A percentile compares a stretch with the other conserved stretches of the same genome.
These are phyloP conservation scores for Linnemannia schmuckeri DNA, from an alignment of 192 early-diverging fungal species.

Conservation along the genomic window DNA sequence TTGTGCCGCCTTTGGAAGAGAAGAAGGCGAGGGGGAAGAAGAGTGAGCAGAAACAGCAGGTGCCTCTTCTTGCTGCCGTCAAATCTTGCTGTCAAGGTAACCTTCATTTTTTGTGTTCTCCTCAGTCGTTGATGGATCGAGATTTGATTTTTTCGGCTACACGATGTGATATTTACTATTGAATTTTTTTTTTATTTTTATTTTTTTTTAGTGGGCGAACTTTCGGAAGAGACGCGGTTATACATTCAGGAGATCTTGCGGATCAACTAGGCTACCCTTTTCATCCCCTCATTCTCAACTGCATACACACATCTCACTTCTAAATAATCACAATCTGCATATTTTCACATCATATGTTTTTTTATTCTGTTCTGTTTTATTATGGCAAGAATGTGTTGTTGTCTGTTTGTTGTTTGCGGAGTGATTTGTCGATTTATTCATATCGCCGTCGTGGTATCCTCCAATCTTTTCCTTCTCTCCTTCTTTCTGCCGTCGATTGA, in stretches of 20 bases:
- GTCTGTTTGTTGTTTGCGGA: background rate
- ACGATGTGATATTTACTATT: background rate
- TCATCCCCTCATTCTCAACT: background rate
- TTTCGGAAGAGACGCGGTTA: slow-evolving; percentile 39
- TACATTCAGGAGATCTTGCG: slow-evolving; percentile 45
- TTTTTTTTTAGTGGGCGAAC: slow-evolving; percentile 22
- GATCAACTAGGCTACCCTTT: slow-evolving; percentile 8
- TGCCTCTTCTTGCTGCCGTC: slow-evolving; percentile 39
- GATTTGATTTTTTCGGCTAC: background rate
- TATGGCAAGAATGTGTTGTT: background rate
- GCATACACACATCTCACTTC: background rate
- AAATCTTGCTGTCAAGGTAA: slow-evolving; percentile 50
- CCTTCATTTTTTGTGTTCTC: background rate
- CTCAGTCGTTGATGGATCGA: background rate
- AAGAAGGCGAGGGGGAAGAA: slow-evolving; percentile 4
- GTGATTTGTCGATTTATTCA: background rate
- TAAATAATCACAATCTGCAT: background rate
- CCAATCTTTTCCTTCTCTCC: background rate
- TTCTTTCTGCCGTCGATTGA: background rate
- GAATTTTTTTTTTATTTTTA: background rate
- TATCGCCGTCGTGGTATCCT: background rate
- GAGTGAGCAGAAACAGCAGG: background rate
- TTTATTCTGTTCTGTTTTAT: background rate
- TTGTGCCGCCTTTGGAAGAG: background rate
- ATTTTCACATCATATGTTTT: background rate